phyloP scores from a whole-genome alignment of 2,329 filamentous ascomycete genomes.

The Pseudonectria foliicola region DNA sequence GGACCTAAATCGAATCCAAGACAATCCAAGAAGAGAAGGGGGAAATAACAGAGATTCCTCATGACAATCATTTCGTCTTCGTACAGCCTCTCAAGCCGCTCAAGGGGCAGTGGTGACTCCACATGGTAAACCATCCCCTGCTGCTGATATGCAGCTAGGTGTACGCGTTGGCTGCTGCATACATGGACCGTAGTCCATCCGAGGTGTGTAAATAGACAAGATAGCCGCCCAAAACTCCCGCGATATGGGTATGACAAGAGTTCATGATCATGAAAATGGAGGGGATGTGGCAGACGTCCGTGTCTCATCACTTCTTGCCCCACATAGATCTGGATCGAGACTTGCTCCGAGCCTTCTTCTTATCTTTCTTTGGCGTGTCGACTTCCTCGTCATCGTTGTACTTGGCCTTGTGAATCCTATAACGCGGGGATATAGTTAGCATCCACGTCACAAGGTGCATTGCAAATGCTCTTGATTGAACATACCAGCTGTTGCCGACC shows the following conservation, averaged over 20 bases:
- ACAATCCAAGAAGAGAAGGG: too few relatives aligned
- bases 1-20: too few relatives aligned
- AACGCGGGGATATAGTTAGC: neutral
- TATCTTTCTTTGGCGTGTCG: conserved; percentile 36
- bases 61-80: too few relatives aligned
- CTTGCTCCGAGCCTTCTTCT: conserved; percentile 67
- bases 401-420: conserved; percentile 93
- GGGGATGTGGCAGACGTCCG: conserved; percentile 7
- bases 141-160: neutral
- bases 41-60: too few relatives aligned
- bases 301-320: conserved; percentile 33
- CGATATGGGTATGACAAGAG: conserved; percentile 25
- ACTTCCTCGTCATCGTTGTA: conserved; percentile 62
- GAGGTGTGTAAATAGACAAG: conserved; percentile 7
- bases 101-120: too few relatives aligned
- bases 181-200: too few relatives aligned
- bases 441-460: neutral
- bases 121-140: too few relatives aligned
- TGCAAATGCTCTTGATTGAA: conserved; percentile 14
- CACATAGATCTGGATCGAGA: conserved; percentile 71
- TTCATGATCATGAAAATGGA: conserved; percentile 24
- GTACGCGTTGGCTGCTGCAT: too few relatives aligned
- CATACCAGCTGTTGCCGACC: conserved; percentile 96
- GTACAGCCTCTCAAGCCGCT: too few relatives aligned
- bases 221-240: conserved; percentile 26